These are phyloP conservation scores for Lonicera japonica DNA, from an alignment of 129 eudicot genomes.

Conservation along the genomic window DNA sequence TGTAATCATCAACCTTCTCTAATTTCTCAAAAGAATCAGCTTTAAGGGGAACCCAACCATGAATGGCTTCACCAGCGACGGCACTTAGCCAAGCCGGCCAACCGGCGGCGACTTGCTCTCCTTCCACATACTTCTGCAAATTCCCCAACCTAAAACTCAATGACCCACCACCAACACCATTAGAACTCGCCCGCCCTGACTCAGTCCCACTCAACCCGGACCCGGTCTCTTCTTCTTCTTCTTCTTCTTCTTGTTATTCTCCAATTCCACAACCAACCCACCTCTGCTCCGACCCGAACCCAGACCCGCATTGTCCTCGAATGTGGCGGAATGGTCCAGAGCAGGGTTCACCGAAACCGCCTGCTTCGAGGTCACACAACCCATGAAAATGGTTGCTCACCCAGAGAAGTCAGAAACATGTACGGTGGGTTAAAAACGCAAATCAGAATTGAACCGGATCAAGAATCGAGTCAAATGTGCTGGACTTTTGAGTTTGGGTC, in stretches of 20 bases:
- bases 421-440: constrained; percentile 10
- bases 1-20: constrained; percentile 50
- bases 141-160: constrained; percentile 85
- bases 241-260: constrained; percentile 38
- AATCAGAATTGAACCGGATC: constrained; percentile 38
- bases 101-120: constrained; percentile 86
- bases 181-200: constrained; percentile 66
- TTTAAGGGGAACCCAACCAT: constrained; percentile 79
- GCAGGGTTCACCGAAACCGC: constrained; percentile 87
- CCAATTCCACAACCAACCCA: constrained; percentile 42
- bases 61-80: constrained; percentile 83
- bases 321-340: constrained; percentile 57
- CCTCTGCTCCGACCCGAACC: constrained; percentile 59
- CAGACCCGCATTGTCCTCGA: constrained; percentile 45
- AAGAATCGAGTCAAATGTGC: constrained; percentile 13
- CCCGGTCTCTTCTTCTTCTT: constrained; percentile 49
- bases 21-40: constrained; percentile 79
- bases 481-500: constrained; percentile 24
- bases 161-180: constrained; percentile 49
- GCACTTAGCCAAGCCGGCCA: constrained; percentile 97
- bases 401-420: neutral
- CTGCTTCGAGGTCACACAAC: constrained; percentile 84
- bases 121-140: constrained; percentile 58
- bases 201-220: constrained; percentile 58
- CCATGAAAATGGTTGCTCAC: constrained; percentile 34